Evolutionary conservation across 2,329 filamentous ascomycete genomes (phyloP).

Genomic region (Sordariomycetes sp.): DNA sequence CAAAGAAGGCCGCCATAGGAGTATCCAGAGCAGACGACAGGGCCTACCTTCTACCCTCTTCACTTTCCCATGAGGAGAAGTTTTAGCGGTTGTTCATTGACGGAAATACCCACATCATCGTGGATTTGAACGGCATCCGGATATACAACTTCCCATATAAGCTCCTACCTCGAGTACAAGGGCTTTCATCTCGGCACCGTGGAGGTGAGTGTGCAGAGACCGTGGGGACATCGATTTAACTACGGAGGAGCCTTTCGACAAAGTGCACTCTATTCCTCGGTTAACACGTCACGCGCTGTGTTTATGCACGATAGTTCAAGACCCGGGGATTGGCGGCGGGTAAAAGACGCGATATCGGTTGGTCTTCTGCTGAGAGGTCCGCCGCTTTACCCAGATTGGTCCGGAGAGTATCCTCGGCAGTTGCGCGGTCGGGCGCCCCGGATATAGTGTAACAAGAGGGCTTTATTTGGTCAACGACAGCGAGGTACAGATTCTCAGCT

Average conservation of each 20-base stretch:
- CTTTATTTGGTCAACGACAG: neutral
- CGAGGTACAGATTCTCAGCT: neutral
- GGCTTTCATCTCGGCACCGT: too few relatives aligned
- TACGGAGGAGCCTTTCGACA: neutral
- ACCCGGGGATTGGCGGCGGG: constrained; percentile 1
- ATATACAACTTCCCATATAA: too few relatives aligned
- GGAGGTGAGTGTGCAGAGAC: too few relatives aligned
- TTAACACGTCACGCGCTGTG: neutral
- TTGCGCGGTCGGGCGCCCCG: neutral
- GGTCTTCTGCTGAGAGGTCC: neutral
- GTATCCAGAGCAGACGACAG: too few relatives aligned
- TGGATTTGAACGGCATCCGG: too few relatives aligned
- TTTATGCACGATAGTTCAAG: neutral
- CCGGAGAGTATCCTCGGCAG: neutral
- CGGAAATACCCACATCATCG: too few relatives aligned
- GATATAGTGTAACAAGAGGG: neutral
- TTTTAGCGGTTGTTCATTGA: too few relatives aligned
- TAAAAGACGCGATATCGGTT: neutral
- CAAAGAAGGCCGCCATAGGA: too few relatives aligned
- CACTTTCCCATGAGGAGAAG: too few relatives aligned
- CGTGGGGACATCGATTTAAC: too few relatives aligned
- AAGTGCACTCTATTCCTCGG: neutral
- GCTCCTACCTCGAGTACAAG: neutral
- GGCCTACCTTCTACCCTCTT: too few relatives aligned
- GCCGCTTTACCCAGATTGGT: constrained; percentile 4